phyloP scores from a whole-genome alignment of 2,329 filamentous ascomycete genomes.

The Fusarium camptoceras region DNA sequence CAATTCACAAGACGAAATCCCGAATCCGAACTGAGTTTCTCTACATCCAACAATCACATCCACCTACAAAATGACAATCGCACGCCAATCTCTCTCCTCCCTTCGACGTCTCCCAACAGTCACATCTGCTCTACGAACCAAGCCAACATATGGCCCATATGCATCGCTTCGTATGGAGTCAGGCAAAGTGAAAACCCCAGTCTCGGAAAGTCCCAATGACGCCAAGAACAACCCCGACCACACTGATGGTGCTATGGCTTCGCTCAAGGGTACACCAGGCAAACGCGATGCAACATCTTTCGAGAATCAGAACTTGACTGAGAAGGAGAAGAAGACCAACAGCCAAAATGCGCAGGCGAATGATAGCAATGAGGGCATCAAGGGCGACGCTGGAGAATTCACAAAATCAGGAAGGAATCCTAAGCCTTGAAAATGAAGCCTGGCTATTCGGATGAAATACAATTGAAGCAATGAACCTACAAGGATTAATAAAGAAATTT shows the following conservation, averaged over 20 bases:
- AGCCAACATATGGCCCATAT: background rate
- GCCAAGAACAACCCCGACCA: slow-evolving; percentile 12
- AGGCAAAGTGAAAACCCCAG: slow-evolving; percentile 10
- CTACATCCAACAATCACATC: accelerated
- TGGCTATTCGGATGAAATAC: accelerated
- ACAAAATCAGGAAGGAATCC: slow-evolving; percentile 21
- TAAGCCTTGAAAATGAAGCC: background rate
- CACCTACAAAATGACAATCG: background rate
- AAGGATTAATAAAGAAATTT: background rate
- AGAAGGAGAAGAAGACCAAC: slow-evolving; percentile 14
- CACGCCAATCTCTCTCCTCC: slow-evolving; percentile 3
- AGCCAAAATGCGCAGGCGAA: slow-evolving; percentile 21
- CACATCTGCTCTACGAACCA: background rate
- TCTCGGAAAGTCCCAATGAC: slow-evolving; percentile 11
- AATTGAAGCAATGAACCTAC: background rate
- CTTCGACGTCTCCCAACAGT: background rate
- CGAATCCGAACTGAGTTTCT: background rate
- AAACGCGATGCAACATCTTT: slow-evolving; percentile 20
- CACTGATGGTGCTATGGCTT: slow-evolving; percentile 26
- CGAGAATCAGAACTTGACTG: slow-evolving; percentile 11
- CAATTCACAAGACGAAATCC: background rate
- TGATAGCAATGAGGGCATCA: slow-evolving; percentile 13
- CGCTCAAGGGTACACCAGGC: slow-evolving; percentile 15
- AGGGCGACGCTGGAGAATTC: slow-evolving; percentile 3
- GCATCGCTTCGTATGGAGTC: slow-evolving; percentile 10